These are phyloP conservation scores for Mitragyna speciosa DNA, from an alignment of 257 asterid species.

Conservation along the genomic window DNA sequence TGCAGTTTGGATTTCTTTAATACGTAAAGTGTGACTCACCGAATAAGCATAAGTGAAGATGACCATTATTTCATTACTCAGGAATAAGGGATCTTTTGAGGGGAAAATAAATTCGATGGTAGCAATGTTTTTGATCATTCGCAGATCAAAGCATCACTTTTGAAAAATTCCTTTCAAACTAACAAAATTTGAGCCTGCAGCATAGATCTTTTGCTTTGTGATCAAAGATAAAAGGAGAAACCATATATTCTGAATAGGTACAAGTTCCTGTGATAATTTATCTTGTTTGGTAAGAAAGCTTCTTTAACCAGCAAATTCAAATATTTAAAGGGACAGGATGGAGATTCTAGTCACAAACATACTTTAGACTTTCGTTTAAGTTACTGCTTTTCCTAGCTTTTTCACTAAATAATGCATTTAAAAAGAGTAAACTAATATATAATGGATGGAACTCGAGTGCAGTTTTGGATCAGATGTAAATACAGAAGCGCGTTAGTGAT, in stretches of 20 bases:
- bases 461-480: background rate
- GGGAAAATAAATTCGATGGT: conserved; percentile 11
- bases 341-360: conserved; percentile 6
- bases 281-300: conserved; percentile 15
- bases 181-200: conserved; percentile 6
- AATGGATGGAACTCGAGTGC: background rate
- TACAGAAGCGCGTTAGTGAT: background rate
- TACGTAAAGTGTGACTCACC: background rate
- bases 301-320: background rate
- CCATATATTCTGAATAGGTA: conserved; percentile 16
- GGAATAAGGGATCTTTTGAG: conserved; percentile 14
- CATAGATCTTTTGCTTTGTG: background rate
- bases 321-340: conserved; percentile 4
- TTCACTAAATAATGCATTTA: background rate
- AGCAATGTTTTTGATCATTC: background rate
- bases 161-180: conserved; percentile 14
- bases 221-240: conserved; percentile 7
- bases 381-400: background rate
- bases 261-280: no score
- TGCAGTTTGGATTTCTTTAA: background rate
- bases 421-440: background rate
- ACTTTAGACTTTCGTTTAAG: conserved; percentile 3
- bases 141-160: conserved; percentile 12
- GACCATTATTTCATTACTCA: conserved; percentile 11
- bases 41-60: conserved; percentile 1